A percentile compares a stretch with the other conserved stretches of the same genome.
Conservation (phyloP, 2,329 filamentous ascomycete genomes). For the Trichoderma atrobrunneum region DNA sequence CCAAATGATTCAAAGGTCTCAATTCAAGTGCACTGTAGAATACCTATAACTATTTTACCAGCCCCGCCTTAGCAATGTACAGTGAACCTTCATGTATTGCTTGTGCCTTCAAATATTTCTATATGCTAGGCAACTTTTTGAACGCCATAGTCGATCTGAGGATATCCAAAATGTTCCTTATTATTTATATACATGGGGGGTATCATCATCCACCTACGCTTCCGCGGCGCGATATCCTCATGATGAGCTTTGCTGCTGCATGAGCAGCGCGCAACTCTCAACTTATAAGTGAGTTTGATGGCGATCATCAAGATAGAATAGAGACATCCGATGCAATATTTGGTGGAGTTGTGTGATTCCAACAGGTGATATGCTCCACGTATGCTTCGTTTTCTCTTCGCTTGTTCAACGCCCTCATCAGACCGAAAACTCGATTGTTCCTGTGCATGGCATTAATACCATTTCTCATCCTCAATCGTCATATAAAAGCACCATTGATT, state of each 20-base stretch:
- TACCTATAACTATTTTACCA: neutral
- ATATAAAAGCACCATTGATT: neutral
- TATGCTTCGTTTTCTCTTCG: neutral
- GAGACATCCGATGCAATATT: neutral
- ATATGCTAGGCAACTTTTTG: neutral
- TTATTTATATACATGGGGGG: slow-evolving; percentile 3
- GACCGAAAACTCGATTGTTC: neutral
- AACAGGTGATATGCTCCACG: neutral
- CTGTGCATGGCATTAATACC: neutral
- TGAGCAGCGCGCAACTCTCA: neutral
- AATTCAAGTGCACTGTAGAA: neutral
- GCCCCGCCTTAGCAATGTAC: neutral
- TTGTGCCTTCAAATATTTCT: neutral
- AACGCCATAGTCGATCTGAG: neutral
- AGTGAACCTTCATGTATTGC: neutral
- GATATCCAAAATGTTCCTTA: neutral
- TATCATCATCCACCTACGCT: slow-evolving; percentile 1
- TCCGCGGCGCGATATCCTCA: neutral
- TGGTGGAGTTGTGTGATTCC: neutral
- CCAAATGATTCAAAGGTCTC: neutral
- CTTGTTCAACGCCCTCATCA: neutral
- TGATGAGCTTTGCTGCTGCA: neutral
- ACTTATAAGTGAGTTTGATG: neutral
- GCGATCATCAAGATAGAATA: neutral
- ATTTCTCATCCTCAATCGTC: neutral